Base-by-base conservation (phyloP, 192 early-diverging fungal genomes). In the Pilaira anomala region DNA sequence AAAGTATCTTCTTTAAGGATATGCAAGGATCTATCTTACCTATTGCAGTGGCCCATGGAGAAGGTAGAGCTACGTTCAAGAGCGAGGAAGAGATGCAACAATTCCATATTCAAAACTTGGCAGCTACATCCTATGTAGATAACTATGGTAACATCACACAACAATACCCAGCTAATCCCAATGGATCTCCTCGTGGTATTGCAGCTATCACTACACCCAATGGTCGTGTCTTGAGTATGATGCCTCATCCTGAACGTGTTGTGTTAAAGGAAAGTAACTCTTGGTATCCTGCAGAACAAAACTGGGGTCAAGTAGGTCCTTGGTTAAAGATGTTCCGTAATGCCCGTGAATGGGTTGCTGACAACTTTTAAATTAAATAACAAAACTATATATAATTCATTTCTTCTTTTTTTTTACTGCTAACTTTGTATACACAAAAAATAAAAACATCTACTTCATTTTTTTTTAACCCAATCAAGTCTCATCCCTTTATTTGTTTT, bases 231-330 rank as follows among this genome's bases (percentile, higher is more conserved):
- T 68, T 96, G 63, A 88, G 89, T 13, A 85, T 98, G 76, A 99
- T 99, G 98, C 98, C 98, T 48, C 98, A 99, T 71, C 98, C 98
- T 5, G 98, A 99, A 80, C 86, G 98, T 44, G 88, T 93, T 33
- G 83, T 93, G 6, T 79, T 90, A 33, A 85, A 85, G 21, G 83
- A 88, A 50, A 80, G 92, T 49, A 96, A 98, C 77, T 97, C 96
- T 29, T 99, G 91, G 87, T 78, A 88, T 44, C 87, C 89, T 7
- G 72, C 68, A 7, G 80, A 79, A 18, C 66, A 74, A 21, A 75
- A 84, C 22, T 85, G 85, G 87, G 86, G 82, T 7, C 84, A 85
- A 62, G 67, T 85, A 41, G 89, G 89, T 3, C 94, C 92, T 13
- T 98, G 96, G 96, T 79, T 93, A 54, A 84, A 90, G 48, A 79